Percentiles rank a stretch among this genome's conserved stretches.
Conservation (phyloP, 2,329 filamentous ascomycete species). For the Orbilia quercus region DNA sequence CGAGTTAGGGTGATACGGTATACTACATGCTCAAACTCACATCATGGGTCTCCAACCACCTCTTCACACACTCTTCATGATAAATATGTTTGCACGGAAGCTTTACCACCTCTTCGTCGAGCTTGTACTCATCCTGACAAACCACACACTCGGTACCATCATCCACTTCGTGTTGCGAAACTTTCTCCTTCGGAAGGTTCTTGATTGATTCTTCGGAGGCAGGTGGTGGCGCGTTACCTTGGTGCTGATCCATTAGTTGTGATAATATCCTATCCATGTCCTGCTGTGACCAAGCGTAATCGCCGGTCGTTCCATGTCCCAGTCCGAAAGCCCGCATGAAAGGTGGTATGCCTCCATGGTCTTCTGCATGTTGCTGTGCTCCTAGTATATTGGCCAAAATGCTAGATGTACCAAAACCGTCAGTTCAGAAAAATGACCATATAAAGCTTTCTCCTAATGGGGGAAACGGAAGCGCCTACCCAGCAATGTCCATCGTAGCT, state of each 20-base stretch:
- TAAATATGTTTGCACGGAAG: slow-evolving; percentile 80
- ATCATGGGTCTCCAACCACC: slow-evolving; percentile 59
- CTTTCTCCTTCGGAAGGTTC: slow-evolving; percentile 75
- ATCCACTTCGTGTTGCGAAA: slow-evolving; percentile 77
- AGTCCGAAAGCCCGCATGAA: slow-evolving; percentile 51
- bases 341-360: slow-evolving; percentile 31
- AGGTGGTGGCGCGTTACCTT: slow-evolving; percentile 82
- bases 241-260: slow-evolving; percentile 85
- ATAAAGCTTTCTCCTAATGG: background rate
- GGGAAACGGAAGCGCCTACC: slow-evolving; percentile 15
- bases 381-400: slow-evolving; percentile 45
- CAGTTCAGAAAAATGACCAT: slow-evolving; percentile 1
- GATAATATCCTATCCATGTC: slow-evolving; percentile 89
- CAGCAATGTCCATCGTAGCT: slow-evolving; percentile 26
- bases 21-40: slow-evolving; percentile 45
- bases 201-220: slow-evolving; percentile 80
- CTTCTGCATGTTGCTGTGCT: slow-evolving; percentile 17
- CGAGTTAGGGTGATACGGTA: background rate
- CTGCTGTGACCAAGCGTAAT: slow-evolving; percentile 90
- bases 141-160: slow-evolving; percentile 87
- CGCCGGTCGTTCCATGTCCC: slow-evolving; percentile 68
- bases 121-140: slow-evolving; percentile 85
- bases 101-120: slow-evolving; percentile 78
- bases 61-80: slow-evolving; percentile 59
- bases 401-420: slow-evolving; percentile 4